A percentile compares a stretch with the other conserved stretches of the same genome.
Conservation (phyloP, 371 early-diverging fungal genomes). For the Mortierella sp. region DNA sequence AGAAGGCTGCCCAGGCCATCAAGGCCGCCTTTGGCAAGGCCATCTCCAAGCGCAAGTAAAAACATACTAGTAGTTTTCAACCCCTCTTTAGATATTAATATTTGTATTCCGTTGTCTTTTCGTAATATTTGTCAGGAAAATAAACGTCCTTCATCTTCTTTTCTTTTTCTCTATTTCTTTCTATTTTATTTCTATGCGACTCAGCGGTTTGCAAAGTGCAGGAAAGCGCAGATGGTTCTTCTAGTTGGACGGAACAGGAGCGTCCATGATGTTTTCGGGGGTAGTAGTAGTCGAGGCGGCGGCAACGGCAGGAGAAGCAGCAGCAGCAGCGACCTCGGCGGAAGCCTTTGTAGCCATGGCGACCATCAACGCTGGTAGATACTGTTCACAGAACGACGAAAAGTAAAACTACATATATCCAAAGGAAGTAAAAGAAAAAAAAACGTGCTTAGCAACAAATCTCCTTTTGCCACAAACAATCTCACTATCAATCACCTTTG, state of each 20-base stretch:
- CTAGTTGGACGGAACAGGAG: conserved; percentile 25
- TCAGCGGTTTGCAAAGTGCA: neutral
- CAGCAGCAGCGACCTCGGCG: neutral
- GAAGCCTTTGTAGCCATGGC: conserved; percentile 35
- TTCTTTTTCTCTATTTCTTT: neutral
- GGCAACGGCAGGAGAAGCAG: neutral
- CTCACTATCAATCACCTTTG: too few relatives aligned
- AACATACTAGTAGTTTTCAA: neutral
- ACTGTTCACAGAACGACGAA: conserved; percentile 82
- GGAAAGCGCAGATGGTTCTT: neutral
- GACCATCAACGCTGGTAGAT: conserved; percentile 66
- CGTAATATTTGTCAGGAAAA: conserved; percentile 5
- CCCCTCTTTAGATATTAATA: neutral
- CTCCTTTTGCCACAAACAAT: too few relatives aligned
- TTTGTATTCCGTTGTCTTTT: neutral
- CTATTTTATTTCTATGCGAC: neutral
- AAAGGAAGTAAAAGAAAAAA: neutral
- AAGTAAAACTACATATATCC: conserved; percentile 76
- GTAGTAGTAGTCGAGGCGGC: neutral
- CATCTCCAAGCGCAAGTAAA: conserved; percentile 61
- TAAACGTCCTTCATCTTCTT: neutral
- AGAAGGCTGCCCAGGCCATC: conserved; percentile 82
- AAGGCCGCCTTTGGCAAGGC: conserved; percentile 68
- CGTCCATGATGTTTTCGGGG: conserved; percentile 34
- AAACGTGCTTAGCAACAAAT: neutral